A percentile compares a stretch with the other conserved stretches of the same genome.
Conservation (phyloP, 495 filamentous ascomycete genomes). For the Talaromyces ruber region DNA sequence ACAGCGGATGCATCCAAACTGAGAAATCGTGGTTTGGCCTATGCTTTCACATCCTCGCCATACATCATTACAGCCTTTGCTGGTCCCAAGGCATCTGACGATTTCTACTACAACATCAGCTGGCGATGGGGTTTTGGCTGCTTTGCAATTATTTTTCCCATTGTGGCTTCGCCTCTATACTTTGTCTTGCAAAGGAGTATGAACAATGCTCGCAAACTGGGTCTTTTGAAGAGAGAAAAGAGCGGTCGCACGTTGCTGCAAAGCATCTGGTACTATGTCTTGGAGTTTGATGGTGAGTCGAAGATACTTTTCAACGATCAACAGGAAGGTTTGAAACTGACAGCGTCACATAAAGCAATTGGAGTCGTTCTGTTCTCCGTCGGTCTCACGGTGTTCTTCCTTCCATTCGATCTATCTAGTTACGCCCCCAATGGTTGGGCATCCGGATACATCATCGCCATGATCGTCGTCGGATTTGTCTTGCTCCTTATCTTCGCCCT, state of each 20-base stretch:
- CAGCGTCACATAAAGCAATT: slow-evolving; percentile 15
- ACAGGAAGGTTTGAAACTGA: neutral
- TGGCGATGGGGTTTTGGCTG: slow-evolving; percentile 51
- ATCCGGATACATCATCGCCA: slow-evolving; percentile 34
- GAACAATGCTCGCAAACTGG: slow-evolving; percentile 40
- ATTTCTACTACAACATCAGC: slow-evolving; percentile 14
- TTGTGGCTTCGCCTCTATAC: slow-evolving; percentile 35
- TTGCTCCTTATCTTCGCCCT: slow-evolving; percentile 46
- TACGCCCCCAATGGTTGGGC: slow-evolving; percentile 29
- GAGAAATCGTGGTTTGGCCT: slow-evolving; percentile 46
- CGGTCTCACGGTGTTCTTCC: slow-evolving; percentile 45
- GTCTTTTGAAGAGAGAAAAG: slow-evolving; percentile 19
- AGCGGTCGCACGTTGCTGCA: slow-evolving; percentile 14
- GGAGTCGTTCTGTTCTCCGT: slow-evolving; percentile 48
- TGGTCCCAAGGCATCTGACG: slow-evolving; percentile 10
- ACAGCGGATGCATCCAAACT: slow-evolving; percentile 52
- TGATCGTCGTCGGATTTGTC: slow-evolving; percentile 42
- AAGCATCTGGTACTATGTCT: slow-evolving; percentile 13
- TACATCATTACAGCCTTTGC: slow-evolving; percentile 42
- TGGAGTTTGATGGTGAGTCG: slow-evolving; percentile 18
- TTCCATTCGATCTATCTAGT: slow-evolving; percentile 41
- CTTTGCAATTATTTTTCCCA: slow-evolving; percentile 44
- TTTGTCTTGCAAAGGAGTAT: slow-evolving; percentile 39
- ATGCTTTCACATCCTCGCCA: slow-evolving; percentile 45
- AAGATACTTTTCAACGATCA: neutral